Percentiles rank a stretch among this genome's conserved stretches.
Conservation (phyloP, 306 rosid species). For the Mimosa bimucronata region DNA sequence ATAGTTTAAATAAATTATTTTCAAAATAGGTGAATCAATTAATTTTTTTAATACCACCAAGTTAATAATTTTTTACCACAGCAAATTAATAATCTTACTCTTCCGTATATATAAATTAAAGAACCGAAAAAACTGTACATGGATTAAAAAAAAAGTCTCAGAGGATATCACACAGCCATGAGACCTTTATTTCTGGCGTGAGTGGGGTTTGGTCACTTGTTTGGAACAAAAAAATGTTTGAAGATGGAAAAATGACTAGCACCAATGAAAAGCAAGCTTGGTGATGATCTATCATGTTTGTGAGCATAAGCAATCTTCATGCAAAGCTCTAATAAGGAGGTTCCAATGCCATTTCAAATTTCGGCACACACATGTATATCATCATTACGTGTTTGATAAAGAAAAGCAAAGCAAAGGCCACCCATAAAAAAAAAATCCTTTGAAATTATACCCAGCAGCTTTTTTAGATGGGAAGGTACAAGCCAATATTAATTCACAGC, state of each 20-base stretch:
- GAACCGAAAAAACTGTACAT: no score
- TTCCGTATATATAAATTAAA: no score
- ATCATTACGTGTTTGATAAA: conserved; percentile 4
- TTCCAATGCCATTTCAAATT: background rate
- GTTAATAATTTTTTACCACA: no score
- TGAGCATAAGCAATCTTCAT: background rate
- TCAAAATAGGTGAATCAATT: no score
- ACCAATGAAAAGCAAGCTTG: background rate
- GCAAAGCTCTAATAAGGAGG: background rate
- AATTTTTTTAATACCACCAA: no score
- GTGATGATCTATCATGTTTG: background rate
- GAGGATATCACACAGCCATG: background rate
- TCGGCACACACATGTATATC: background rate
- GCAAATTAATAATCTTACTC: no score
- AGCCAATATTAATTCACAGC: background rate
- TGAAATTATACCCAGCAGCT: background rate
- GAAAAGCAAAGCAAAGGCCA: background rate
- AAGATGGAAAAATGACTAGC: background rate
- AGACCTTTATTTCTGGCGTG: background rate
- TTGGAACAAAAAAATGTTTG: background rate
- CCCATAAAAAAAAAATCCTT: background rate
- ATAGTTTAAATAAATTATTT: no score
- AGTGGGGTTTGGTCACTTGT: background rate
- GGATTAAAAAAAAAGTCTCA: background rate
- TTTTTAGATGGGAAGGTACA: background rate